Evolutionary conservation across 805 yeast genomes (phyloP).

Genomic region (Saccharomycopsis malanga): DNA sequence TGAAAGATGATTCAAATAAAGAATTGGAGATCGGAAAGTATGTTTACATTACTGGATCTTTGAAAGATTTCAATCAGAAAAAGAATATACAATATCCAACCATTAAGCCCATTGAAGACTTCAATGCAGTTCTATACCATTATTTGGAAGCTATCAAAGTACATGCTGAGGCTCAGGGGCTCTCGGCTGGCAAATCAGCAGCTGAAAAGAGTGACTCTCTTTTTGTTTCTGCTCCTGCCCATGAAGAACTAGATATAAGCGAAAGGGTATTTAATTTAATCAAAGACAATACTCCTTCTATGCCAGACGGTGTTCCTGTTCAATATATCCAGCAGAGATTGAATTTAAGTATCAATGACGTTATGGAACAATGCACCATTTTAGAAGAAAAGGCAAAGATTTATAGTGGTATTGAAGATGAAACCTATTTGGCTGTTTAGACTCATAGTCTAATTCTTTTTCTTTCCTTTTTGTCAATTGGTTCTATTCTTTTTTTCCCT

Average conservation of each 20-base stretch:
- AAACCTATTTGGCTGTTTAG: conserved; percentile 47
- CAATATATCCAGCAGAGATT: conserved; percentile 53
- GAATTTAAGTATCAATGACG: conserved; percentile 42
- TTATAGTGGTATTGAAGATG: conserved; percentile 65
- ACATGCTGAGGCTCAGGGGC: conserved; percentile 50
- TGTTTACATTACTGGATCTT: conserved; percentile 50
- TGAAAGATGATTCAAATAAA: conserved; percentile 26
- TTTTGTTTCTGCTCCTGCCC: conserved; percentile 38
- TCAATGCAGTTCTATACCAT: conserved; percentile 64
- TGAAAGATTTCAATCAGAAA: conserved; percentile 55
- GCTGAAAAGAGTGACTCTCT: conserved; percentile 28
- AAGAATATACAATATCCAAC: conserved; percentile 59
- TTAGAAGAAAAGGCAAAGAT: conserved; percentile 63
- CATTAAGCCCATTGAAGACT: conserved; percentile 50
- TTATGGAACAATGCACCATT: conserved; percentile 41
- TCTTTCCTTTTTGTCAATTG: neutral
- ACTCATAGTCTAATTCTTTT: neutral
- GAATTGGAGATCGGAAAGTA: conserved; percentile 44
- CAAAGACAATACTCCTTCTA: conserved; percentile 43
- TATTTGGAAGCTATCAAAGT: conserved; percentile 54
- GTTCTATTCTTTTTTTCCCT: neutral
- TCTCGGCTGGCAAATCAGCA: conserved; percentile 17
- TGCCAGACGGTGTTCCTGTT: conserved; percentile 74
- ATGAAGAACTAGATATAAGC: conserved; percentile 28
- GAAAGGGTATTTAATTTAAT: conserved; percentile 45